A percentile compares a stretch with the other conserved stretches of the same genome.
These are phyloP conservation scores for Chlamydomonas schloesseri DNA, from an alignment of 139 green algal species.

Conservation along the genomic window DNA sequence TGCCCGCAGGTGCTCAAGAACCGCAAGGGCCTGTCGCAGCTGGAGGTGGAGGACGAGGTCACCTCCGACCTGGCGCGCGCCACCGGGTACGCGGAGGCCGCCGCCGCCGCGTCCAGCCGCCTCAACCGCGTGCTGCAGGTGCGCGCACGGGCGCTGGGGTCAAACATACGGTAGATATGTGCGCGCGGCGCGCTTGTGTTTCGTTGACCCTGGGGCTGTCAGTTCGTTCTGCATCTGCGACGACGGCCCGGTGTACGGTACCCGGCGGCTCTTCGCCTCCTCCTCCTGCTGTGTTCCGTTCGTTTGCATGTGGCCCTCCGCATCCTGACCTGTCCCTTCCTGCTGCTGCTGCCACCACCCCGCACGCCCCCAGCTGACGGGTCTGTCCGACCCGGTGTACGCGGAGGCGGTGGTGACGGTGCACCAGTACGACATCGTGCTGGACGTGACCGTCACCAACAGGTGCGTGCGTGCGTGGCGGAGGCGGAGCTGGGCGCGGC, in stretches of 20 bases:
- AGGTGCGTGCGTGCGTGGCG: slow-evolving; percentile 55
- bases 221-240: no score
- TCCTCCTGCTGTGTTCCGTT: no score
- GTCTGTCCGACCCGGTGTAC: slow-evolving; percentile 96
- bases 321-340: no score
- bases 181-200: no score
- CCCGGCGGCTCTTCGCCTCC: no score
- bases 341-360: slow-evolving; percentile 22
- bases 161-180: no score
- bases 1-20: slow-evolving; percentile 74
- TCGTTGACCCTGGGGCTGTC: no score
- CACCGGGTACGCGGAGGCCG: slow-evolving; percentile 75
- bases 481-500: no score
- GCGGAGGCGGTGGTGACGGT: slow-evolving; percentile 96
- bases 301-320: no score
- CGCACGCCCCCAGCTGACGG: slow-evolving; percentile 96
- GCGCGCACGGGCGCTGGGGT: not conserved
- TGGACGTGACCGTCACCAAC: slow-evolving; percentile 97
- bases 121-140: slow-evolving; percentile 90
- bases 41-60: slow-evolving; percentile 94
- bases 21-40: slow-evolving; percentile 81
- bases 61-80: slow-evolving; percentile 86
- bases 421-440: slow-evolving; percentile 99
- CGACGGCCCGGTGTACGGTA: no score
- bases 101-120: slow-evolving; percentile 52